phyloP scores from a whole-genome alignment of 768 basidiomycete species.

The Gymnopilus junonius region DNA sequence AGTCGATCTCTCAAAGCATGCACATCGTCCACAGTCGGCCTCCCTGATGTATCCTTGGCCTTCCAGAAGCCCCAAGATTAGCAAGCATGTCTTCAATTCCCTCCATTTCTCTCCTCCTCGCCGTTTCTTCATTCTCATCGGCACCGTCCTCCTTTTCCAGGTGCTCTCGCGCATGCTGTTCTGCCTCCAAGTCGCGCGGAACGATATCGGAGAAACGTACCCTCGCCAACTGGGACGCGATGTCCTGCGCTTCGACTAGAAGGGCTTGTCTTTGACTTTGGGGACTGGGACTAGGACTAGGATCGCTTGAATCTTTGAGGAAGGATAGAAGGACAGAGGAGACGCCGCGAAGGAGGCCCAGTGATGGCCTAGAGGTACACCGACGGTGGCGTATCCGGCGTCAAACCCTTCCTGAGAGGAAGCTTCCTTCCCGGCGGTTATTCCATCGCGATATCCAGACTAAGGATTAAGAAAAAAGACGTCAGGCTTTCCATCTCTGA shows the following conservation, averaged over 20 bases:
- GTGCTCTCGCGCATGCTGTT: conserved; percentile 75
- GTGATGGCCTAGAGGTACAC: conserved; percentile 73
- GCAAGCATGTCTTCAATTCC: conserved; percentile 60
- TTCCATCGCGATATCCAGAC: conserved; percentile 97
- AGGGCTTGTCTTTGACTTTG: conserved; percentile 19
- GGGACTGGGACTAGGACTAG: neutral
- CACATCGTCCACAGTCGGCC: conserved; percentile 47
- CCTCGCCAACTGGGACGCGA: conserved; percentile 57
- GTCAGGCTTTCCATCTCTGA: neutral
- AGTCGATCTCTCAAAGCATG: conserved; percentile 41
- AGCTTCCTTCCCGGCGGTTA: conserved; percentile 87
- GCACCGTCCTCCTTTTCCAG: conserved; percentile 40
- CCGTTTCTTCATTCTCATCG: conserved; percentile 45
- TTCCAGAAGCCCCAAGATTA: conserved; percentile 36
- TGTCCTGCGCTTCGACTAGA: conserved; percentile 52
- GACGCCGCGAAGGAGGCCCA: conserved; percentile 79
- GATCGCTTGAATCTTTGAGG: conserved; percentile 40
- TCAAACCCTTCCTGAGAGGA: conserved; percentile 93
- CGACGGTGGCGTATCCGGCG: conserved; percentile 72
- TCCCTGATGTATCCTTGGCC: conserved; percentile 10
- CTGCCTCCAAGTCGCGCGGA: conserved; percentile 78
- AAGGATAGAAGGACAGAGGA: conserved; percentile 66
- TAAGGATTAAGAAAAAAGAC: conserved; percentile 34
- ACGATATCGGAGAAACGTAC: conserved; percentile 75
- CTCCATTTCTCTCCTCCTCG: conserved; percentile 55